Percentiles rank a stretch among this genome's conserved stretches.
These are phyloP conservation scores for Isabelozyma heimii DNA, from an alignment of 805 yeast genomes.

Conservation along the genomic window DNA sequence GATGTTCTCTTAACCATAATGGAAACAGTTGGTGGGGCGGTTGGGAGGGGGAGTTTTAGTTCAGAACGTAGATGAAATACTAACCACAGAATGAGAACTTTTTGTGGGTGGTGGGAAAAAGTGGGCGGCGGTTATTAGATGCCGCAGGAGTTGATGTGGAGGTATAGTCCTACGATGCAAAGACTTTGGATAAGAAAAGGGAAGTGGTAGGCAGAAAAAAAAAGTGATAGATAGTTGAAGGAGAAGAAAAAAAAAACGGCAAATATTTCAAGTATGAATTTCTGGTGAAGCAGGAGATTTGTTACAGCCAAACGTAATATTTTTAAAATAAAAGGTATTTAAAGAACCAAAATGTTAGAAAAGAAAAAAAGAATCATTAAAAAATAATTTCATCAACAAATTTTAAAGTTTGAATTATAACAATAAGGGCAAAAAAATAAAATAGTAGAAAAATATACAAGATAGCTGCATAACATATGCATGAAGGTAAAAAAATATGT, in stretches of 20 bases:
- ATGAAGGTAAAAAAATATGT: too few species aligned
- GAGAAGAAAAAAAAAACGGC: not conserved
- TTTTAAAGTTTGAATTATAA: not conserved
- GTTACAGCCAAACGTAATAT: not conserved
- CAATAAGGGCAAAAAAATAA: not conserved
- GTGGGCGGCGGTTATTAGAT: not conserved
- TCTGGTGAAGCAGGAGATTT: not conserved
- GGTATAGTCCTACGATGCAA: too few species aligned
- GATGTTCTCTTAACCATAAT: constrained; percentile 6
- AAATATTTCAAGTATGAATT: not conserved
- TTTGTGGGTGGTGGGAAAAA: not conserved
- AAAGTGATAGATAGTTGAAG: not conserved
- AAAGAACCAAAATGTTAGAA: not conserved
- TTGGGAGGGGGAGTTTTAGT: not conserved
- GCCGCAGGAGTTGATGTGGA: too few species aligned
- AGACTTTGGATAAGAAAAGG: not conserved
- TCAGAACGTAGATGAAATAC: not conserved
- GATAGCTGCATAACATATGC: not conserved
- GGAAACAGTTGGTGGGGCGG: not conserved
- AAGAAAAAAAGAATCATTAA: not conserved
- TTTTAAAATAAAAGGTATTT: not conserved
- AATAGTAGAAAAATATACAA: too few species aligned
- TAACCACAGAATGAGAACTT: not conserved
- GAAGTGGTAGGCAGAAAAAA: not conserved
- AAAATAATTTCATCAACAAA: not conserved